These are phyloP conservation scores for Meyerozyma guilliermondii DNA, from an alignment of 1,139 yeast genomes.

Conservation along the genomic window DNA sequence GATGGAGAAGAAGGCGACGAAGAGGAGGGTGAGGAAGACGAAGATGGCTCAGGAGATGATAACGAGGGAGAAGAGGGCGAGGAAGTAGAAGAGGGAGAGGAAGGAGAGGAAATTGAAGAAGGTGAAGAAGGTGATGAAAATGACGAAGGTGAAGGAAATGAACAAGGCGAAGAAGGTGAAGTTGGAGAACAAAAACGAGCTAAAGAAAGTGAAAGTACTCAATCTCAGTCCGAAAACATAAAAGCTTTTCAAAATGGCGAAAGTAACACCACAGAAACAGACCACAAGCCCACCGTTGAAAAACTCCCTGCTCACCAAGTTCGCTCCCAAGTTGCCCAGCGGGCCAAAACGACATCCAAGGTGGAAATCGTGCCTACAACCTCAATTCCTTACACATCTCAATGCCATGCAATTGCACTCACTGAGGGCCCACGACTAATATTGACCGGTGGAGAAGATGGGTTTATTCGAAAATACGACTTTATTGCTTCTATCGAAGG, in stretches of 20 bases:
- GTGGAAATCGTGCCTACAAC: constrained; percentile 64
- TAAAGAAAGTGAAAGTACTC: not conserved
- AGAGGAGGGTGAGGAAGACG: constrained; percentile 10
- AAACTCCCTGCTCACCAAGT: constrained; percentile 14
- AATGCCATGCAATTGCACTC: constrained; percentile 72
- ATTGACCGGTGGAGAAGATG: constrained; percentile 96
- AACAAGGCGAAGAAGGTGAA: constrained; percentile 6
- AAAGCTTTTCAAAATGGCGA: constrained; percentile 3
- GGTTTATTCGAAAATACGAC: constrained; percentile 86
- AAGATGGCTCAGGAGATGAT: too few species aligned
- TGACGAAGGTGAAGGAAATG: constrained; percentile 5
- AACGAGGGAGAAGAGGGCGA: constrained; percentile 2
- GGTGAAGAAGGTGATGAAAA: constrained; percentile 10
- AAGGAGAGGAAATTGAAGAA: constrained; percentile 16
- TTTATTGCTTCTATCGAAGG: constrained; percentile 84
- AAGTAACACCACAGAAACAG: not conserved
- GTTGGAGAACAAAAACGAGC: constrained; percentile 3
- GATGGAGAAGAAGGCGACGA: constrained; percentile 14
- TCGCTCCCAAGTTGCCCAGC: constrained; percentile 35
- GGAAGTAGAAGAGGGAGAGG: constrained; percentile 4
- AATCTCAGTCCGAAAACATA: not conserved
- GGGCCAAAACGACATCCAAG: constrained; percentile 41
- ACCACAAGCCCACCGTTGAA: constrained; percentile 2
- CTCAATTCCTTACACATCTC: constrained; percentile 66
- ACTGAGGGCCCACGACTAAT: constrained; percentile 84